Conservation (phyloP, 257 asterid genomes). For the Penstemon davidsonii region DNA sequence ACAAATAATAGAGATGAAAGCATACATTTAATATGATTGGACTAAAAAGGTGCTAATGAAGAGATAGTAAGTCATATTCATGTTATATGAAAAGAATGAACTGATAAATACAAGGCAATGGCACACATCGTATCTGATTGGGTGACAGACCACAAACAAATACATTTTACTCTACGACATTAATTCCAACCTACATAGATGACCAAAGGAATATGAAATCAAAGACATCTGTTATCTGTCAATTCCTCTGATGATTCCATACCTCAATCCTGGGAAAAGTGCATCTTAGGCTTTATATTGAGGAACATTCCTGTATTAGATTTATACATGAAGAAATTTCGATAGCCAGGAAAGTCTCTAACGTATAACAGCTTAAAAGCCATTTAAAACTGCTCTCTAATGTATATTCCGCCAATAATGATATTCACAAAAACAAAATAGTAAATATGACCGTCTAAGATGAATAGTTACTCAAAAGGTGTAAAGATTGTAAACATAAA, state of each 20-base stretch:
- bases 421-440: background rate
- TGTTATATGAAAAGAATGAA: too few species aligned
- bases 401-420: background rate
- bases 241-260: slow-evolving; percentile 1
- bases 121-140: too few species aligned
- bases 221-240: background rate
- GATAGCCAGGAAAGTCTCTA: slow-evolving; percentile 2
- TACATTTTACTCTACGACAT: too few species aligned
- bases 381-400: background rate
- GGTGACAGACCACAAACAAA: too few species aligned
- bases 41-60: too few species aligned
- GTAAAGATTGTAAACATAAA: slow-evolving; percentile 8
- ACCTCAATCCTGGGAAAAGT: slow-evolving; percentile 10
- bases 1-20: too few species aligned
- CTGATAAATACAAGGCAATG: too few species aligned
- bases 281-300: background rate
- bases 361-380: background rate
- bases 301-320: background rate
- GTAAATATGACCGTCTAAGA: background rate
- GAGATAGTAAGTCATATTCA: too few species aligned
- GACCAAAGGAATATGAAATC: background rate
- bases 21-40: too few species aligned
- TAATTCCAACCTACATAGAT: background rate
- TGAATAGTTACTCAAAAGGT: background rate
- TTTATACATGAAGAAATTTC: background rate